Percentiles rank a stretch among this genome's conserved stretches.
phyloP scores from a whole-genome alignment of 768 basidiomycete species.

The Agrocybe chaxingu region DNA sequence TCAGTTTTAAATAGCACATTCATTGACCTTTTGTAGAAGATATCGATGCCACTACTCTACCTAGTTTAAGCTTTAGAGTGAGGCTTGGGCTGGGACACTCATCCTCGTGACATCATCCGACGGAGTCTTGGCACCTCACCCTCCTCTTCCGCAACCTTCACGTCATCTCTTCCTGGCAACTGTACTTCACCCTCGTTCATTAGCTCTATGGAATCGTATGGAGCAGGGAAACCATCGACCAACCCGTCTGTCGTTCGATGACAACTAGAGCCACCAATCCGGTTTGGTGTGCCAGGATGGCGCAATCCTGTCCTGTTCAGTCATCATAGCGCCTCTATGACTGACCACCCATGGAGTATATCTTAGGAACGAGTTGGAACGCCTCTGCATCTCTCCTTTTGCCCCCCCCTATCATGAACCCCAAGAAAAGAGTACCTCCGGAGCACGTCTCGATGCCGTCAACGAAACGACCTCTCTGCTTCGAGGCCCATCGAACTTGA shows the following conservation, averaged over 20 bases:
- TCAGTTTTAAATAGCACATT: no score
- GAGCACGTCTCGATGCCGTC: neutral
- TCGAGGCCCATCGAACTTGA: neutral
- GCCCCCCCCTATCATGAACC: neutral
- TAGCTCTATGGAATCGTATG: neutral
- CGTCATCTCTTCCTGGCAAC: no score
- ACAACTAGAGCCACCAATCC: neutral
- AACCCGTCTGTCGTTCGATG: neutral
- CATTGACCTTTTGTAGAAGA: no score
- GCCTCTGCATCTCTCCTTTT: neutral
- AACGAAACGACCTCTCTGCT: conserved; percentile 13
- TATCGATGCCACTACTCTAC: no score
- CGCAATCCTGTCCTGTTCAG: conserved; percentile 16
- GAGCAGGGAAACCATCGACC: neutral
- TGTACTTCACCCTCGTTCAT: no score
- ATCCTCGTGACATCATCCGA: no score
- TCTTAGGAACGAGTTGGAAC: neutral
- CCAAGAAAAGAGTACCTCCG: conserved; percentile 5
- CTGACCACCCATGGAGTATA: neutral
- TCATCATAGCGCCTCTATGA: conserved; percentile 13
- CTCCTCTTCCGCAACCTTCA: no score
- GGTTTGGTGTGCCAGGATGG: conserved; percentile 12
- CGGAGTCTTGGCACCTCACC: no score
- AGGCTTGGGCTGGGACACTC: no score
- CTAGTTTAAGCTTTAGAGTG: no score